Conservation (phyloP, 1,284 basidiomycete genomes). For the Boletus sp. region DNA sequence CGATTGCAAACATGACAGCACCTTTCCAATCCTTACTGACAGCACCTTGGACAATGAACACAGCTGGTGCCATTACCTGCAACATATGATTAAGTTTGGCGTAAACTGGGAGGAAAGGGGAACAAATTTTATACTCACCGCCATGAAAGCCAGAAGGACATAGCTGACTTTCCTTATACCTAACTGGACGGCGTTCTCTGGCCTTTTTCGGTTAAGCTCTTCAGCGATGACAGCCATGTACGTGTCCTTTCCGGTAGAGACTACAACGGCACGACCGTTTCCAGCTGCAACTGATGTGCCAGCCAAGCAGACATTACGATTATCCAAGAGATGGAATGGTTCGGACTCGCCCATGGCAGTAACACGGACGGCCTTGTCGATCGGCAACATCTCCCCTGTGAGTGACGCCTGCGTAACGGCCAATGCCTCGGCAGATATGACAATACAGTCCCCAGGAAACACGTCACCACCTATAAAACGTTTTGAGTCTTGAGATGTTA, state of each 20-base stretch:
- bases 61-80: constrained; percentile 30
- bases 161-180: constrained; percentile 34
- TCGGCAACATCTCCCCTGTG: constrained; percentile 31
- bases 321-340: constrained; percentile 27
- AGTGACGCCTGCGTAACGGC: constrained; percentile 30
- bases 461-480: constrained; percentile 27
- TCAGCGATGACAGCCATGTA: constrained; percentile 34
- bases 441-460: constrained; percentile 31
- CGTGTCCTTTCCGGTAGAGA: constrained; percentile 31
- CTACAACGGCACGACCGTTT: constrained; percentile 29
- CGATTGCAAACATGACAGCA: constrained; percentile 32
- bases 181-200: constrained; percentile 29
- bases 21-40: constrained; percentile 33
- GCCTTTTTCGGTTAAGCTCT: constrained; percentile 30
- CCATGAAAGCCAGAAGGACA: constrained; percentile 31
- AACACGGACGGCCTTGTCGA: constrained; percentile 25
- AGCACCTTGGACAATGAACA: constrained; percentile 30
- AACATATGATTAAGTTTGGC: not conserved
- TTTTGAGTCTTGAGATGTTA: not conserved
- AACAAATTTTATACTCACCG: constrained; percentile 15
- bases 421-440: constrained; percentile 32
- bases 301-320: constrained; percentile 29
- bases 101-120: not conserved
- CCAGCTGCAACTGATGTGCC: constrained; percentile 32
- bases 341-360: constrained; percentile 19